Percentiles rank a stretch among this genome's conserved stretches.
These are phyloP conservation scores for Croton setiger DNA, from an alignment of 441 rosid genomes.

Conservation along the genomic window DNA sequence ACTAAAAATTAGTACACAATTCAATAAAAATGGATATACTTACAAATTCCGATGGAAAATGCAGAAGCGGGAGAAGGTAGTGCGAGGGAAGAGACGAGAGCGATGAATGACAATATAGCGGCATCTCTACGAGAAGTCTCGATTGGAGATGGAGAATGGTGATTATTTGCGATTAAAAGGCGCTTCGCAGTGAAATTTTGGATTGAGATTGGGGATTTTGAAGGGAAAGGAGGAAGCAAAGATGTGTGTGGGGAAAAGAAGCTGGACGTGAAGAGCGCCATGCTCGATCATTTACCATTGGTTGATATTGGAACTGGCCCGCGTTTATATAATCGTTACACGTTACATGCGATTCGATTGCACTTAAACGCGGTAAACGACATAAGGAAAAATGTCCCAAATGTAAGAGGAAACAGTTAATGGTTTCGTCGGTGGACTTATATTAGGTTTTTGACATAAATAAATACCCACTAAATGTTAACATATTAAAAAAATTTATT, in stretches of 20 bases:
- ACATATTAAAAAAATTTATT: no score
- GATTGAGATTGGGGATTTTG: slow-evolving; percentile 25
- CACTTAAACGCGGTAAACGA: neutral
- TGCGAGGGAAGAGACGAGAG: slow-evolving; percentile 38
- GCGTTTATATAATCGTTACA: neutral
- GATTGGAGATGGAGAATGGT: slow-evolving; percentile 14
- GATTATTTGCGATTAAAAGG: slow-evolving; percentile 3
- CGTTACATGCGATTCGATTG: neutral
- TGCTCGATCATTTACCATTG: slow-evolving; percentile 9
- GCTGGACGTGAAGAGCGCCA: slow-evolving; percentile 28
- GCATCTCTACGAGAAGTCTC: slow-evolving; percentile 52
- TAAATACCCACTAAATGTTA: no score
- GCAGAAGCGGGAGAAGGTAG: slow-evolving; percentile 46
- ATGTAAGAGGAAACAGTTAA: no score
- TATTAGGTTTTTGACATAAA: no score
- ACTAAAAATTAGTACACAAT: neutral
- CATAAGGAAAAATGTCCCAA: no score
- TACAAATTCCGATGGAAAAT: slow-evolving; percentile 80
- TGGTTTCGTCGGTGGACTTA: no score
- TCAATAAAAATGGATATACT: slow-evolving; percentile 3
- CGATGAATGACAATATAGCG: slow-evolving; percentile 41
- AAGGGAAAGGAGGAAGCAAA: slow-evolving; percentile 21
- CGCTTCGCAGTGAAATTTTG: slow-evolving; percentile 18
- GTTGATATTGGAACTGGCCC: neutral
- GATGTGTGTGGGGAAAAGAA: slow-evolving; percentile 20